Evolutionary conservation across 129 eudicot genomes (phyloP).

Genomic region (Pulicaria dysenterica): DNA sequence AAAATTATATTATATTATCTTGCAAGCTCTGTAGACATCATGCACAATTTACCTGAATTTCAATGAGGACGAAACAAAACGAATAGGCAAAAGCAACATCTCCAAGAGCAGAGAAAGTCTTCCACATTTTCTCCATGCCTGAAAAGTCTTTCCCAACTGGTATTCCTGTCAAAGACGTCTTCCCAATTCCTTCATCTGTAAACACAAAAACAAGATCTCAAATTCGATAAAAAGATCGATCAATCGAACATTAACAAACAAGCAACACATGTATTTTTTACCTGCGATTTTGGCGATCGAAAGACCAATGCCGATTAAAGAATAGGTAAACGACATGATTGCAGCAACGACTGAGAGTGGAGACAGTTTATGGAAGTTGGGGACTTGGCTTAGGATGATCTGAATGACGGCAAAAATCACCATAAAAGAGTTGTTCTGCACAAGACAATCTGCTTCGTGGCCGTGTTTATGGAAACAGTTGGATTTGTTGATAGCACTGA

Average conservation of each 20-base stretch:
- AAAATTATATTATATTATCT: too few relatives aligned
- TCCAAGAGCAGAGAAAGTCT: slow-evolving; percentile 56
- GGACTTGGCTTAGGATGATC: slow-evolving; percentile 68
- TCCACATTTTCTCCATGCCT: slow-evolving; percentile 59
- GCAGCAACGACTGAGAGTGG: slow-evolving; percentile 68
- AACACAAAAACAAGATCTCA: background rate
- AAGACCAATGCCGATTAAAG: slow-evolving; percentile 67
- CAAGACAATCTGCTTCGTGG: slow-evolving; percentile 50
- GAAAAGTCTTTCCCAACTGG: slow-evolving; percentile 49
- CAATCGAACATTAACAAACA: background rate
- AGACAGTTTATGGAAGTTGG: slow-evolving; percentile 62
- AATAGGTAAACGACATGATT: slow-evolving; percentile 69
- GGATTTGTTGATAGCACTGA: slow-evolving; percentile 66
- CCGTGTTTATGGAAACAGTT: slow-evolving; percentile 67
- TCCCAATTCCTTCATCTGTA: slow-evolving; percentile 39
- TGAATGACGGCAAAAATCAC: slow-evolving; percentile 59
- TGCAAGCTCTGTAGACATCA: background rate
- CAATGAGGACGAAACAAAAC: slow-evolving; percentile 58
- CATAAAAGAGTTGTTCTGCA: slow-evolving; percentile 46
- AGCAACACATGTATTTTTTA: background rate
- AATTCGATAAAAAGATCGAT: background rate
- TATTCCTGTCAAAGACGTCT: slow-evolving; percentile 54
- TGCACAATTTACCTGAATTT: slow-evolving; percentile 50
- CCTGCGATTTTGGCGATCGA: slow-evolving; percentile 56
- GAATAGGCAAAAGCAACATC: slow-evolving; percentile 74